A percentile compares a stretch with the other conserved stretches of the same genome.
phyloP scores from a whole-genome alignment of 305 asterid species.

The Plantago coronopus region DNA sequence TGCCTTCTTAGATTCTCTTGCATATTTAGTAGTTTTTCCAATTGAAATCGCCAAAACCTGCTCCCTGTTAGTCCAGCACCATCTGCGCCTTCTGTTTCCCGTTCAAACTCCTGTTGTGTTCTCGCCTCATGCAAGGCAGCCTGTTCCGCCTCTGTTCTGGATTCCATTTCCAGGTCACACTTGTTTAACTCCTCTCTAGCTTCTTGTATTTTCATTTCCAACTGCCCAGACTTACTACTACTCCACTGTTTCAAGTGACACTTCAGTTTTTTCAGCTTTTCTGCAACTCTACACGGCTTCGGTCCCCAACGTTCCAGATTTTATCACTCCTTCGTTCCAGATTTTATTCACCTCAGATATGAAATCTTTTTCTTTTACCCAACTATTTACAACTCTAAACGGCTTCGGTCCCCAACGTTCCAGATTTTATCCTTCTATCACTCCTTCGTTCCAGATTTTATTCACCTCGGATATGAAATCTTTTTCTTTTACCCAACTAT shows the following conservation, averaged over 20 bases:
- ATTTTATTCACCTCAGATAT: background rate
- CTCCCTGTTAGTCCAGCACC: too few relatives aligned
- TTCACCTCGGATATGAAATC: background rate
- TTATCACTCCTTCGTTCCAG: background rate
- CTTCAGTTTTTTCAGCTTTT: background rate
- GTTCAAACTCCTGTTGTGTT: too few relatives aligned
- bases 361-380: background rate
- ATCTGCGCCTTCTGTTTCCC: too few relatives aligned
- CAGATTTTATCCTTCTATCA: background rate
- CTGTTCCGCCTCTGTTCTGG: too few relatives aligned
- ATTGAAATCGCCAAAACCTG: background rate
- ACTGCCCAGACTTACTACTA: background rate
- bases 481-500: background rate
- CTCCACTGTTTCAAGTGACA: background rate
- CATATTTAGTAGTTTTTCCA: background rate
- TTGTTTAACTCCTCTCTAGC: background rate
- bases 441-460: background rate
- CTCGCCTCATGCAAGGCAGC: too few relatives aligned
- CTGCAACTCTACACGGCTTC: too few relatives aligned
- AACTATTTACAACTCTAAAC: background rate
- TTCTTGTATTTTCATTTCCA: background rate
- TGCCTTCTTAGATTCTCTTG: background rate
- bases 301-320: background rate
- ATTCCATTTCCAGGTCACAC: background rate
- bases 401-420: constrained; percentile 5